Percentiles rank a stretch among this genome's conserved stretches.
Conservation (phyloP, 495 filamentous ascomycete species). For the Penicillium lagena region DNA sequence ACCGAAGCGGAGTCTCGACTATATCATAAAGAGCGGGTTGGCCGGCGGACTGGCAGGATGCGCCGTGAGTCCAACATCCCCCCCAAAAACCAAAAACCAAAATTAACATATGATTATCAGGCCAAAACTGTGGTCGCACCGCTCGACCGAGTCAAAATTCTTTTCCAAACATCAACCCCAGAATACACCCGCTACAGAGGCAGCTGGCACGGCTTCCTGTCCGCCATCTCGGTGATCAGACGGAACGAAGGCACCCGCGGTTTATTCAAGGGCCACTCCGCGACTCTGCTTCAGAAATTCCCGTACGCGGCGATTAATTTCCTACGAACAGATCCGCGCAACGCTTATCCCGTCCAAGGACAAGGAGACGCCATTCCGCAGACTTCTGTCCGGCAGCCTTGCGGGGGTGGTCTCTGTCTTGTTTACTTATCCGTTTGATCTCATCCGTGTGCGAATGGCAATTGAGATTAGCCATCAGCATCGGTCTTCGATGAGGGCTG, state of each 20-base stretch:
- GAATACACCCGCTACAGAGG: conserved; percentile 89
- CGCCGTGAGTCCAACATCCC: conserved; percentile 50
- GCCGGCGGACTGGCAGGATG: conserved; percentile 87
- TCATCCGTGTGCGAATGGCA: conserved; percentile 85
- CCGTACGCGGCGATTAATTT: conserved; percentile 98
- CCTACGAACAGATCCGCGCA: conserved; percentile 87
- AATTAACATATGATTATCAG: conserved; percentile 29
- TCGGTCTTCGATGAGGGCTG: conserved; percentile 61
- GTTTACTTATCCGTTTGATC: conserved; percentile 90
- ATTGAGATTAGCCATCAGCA: conserved; percentile 77
- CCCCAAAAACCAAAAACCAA: neutral
- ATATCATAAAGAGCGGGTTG: conserved; percentile 70
- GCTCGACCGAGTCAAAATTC: conserved; percentile 96
- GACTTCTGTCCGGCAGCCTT: conserved; percentile 70
- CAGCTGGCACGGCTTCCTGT: conserved; percentile 71
- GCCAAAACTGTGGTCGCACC: conserved; percentile 94
- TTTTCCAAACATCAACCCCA: conserved; percentile 93
- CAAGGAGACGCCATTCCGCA: conserved; percentile 74
- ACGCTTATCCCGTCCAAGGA: conserved; percentile 60
- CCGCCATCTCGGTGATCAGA: conserved; percentile 80
- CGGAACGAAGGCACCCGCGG: conserved; percentile 63
- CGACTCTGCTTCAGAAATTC: conserved; percentile 89
- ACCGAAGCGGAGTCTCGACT: conserved; percentile 72
- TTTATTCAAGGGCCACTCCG: conserved; percentile 88
- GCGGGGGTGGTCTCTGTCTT: conserved; percentile 89